Percentiles rank a stretch among this genome's conserved stretches.
phyloP scores from a whole-genome alignment of 306 rosid genomes.

The Vigna hirtella region DNA sequence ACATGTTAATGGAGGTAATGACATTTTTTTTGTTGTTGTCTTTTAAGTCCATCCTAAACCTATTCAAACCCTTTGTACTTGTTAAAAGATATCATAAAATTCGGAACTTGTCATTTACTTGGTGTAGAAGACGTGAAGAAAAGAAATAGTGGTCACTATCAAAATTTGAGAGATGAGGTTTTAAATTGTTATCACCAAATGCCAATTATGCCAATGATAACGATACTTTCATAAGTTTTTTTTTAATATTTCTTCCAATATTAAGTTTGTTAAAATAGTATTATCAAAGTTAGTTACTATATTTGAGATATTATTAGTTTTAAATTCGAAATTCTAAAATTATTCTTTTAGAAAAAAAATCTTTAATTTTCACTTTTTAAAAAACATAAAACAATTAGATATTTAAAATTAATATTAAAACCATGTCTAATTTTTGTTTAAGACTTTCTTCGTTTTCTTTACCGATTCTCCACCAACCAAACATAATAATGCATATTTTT shows the following conservation, averaged over 20 bases:
- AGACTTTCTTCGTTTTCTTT: not conserved
- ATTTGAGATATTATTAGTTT: no score
- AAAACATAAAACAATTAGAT: no score
- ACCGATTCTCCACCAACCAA: not conserved
- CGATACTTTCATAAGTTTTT: not conserved
- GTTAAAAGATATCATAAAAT: not conserved
- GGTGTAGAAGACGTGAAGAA: not conserved
- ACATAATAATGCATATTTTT: not conserved
- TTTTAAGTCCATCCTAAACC: not conserved
- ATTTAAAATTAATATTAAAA: not conserved
- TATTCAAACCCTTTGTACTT: not conserved
- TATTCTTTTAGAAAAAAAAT: no score
- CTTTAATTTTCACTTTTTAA: no score
- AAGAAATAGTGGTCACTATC: conserved; percentile 4
- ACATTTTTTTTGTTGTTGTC: not conserved
- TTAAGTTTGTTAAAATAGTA: no score
- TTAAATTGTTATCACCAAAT: not conserved
- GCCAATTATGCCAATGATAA: not conserved
- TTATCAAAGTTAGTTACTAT: no score
- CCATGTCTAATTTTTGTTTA: not conserved
- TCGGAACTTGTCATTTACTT: not conserved
- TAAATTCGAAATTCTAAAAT: no score
- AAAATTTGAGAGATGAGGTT: not conserved
- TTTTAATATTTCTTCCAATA: no score
- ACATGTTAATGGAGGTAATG: not conserved